These are phyloP conservation scores for Adansonia grandidieri DNA, from an alignment of 441 rosid species.

Conservation along the genomic window DNA sequence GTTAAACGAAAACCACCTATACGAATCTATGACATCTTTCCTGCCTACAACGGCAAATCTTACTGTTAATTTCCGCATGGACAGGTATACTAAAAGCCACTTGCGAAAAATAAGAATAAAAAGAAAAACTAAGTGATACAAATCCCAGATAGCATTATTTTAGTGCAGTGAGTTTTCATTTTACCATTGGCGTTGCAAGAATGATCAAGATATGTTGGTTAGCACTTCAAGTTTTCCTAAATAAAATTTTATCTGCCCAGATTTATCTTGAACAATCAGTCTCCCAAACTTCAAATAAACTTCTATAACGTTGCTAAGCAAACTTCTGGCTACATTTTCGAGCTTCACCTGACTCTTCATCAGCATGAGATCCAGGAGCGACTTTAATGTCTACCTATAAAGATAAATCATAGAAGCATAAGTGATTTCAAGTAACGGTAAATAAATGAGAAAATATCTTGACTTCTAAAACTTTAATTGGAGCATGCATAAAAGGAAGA, in stretches of 20 bases:
- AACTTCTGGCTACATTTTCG: background rate
- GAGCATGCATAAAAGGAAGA: no score
- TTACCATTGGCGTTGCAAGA: background rate
- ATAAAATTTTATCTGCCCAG: background rate
- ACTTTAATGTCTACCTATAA: constrained; percentile 66
- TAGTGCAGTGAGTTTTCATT: background rate
- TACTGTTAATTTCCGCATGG: background rate
- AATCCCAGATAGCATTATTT: background rate
- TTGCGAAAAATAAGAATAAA: background rate
- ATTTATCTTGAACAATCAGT: constrained; percentile 2
- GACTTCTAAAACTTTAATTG: background rate
- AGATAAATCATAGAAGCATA: constrained; percentile 1
- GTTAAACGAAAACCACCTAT: no score
- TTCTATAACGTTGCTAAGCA: constrained; percentile 14
- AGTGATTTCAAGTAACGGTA: background rate
- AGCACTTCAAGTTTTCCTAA: background rate
- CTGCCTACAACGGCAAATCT: background rate
- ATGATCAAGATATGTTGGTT: background rate
- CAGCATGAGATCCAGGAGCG: constrained; percentile 71
- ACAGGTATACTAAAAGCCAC: background rate
- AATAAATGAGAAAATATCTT: background rate
- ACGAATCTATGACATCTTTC: no score
- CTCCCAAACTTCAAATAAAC: background rate
- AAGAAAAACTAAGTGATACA: background rate
- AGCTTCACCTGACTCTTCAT: constrained; percentile 62